phyloP scores from a whole-genome alignment of 495 filamentous ascomycete genomes.

The Amphirosellinia nigrospora region DNA sequence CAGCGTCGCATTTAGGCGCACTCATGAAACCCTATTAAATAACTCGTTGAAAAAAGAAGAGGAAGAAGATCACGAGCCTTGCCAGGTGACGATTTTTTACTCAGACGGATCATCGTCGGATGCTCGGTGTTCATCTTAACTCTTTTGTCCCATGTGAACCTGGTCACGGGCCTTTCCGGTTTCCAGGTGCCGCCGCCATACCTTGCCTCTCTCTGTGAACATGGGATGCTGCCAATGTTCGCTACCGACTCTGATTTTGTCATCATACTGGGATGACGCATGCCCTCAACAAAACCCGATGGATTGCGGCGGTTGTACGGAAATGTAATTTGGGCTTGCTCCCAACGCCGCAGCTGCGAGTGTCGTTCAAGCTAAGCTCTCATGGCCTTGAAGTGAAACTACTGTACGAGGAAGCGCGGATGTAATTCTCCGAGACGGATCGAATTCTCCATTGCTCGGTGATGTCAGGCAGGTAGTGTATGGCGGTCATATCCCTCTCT shows the following conservation, averaged over 20 bases:
- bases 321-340: conserved; percentile 2
- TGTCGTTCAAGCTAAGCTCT: neutral
- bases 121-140: conserved; percentile 1
- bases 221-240: neutral
- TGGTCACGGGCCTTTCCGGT: neutral
- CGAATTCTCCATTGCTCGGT: neutral
- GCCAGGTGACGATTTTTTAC: neutral
- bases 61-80: conserved; percentile 6
- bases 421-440: conserved; percentile 3
- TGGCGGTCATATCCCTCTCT: neutral
- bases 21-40: conserved; percentile 18
- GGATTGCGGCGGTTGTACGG: conserved; percentile 1
- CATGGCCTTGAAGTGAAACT: neutral
- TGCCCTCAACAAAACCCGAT: neutral
- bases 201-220: neutral
- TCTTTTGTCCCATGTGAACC: neutral
- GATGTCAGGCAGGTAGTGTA: neutral
- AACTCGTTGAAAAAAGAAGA: neutral
- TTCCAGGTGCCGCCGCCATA: neutral
- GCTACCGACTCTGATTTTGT: neutral
- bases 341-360: neutral
- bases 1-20: conserved; percentile 25
- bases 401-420: neutral
- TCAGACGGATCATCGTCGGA: neutral
- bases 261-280: conserved; percentile 15